phyloP scores from a whole-genome alignment of 2,329 filamentous ascomycete genomes.

The Xylaria sp. region DNA sequence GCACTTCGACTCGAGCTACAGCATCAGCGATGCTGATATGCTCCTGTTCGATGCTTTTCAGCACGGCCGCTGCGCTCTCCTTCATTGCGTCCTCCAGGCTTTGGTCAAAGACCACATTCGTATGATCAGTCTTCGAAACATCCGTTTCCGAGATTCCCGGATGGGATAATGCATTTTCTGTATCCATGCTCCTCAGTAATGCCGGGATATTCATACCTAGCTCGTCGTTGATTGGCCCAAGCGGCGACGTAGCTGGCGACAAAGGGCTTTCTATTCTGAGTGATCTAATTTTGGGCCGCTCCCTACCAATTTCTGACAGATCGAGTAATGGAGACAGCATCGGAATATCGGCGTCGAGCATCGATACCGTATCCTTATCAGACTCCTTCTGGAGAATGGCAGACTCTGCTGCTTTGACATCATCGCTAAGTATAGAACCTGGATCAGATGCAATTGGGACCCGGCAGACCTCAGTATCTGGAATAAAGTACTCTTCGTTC shows the following conservation, averaged over 20 bases:
- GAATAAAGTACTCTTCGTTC: conserved; percentile 41
- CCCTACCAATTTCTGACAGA: conserved; percentile 22
- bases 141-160: background rate
- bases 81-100: conserved; percentile 35
- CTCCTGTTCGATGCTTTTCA: conserved; percentile 46
- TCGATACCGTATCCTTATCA: conserved; percentile 5
- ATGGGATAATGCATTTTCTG: conserved; percentile 34
- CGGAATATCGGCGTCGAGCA: conserved; percentile 18
- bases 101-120: conserved; percentile 32
- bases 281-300: conserved; percentile 33
- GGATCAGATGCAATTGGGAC: conserved; percentile 45
- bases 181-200: conserved; percentile 37
- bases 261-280: conserved; percentile 46
- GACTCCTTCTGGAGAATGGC: conserved; percentile 36
- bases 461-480: conserved; percentile 42
- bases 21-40: conserved; percentile 44
- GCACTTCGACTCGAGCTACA: conserved; percentile 45
- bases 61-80: conserved; percentile 31
- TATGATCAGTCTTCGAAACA: background rate
- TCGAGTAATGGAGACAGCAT: conserved; percentile 33
- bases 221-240: conserved; percentile 11
- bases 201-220: conserved; percentile 28
- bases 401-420: conserved; percentile 43
- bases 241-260: conserved; percentile 37
- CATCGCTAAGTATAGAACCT: conserved; percentile 45